phyloP scores from a whole-genome alignment of 1,139 yeast genomes.

The Protomyces macrosporus region DNA sequence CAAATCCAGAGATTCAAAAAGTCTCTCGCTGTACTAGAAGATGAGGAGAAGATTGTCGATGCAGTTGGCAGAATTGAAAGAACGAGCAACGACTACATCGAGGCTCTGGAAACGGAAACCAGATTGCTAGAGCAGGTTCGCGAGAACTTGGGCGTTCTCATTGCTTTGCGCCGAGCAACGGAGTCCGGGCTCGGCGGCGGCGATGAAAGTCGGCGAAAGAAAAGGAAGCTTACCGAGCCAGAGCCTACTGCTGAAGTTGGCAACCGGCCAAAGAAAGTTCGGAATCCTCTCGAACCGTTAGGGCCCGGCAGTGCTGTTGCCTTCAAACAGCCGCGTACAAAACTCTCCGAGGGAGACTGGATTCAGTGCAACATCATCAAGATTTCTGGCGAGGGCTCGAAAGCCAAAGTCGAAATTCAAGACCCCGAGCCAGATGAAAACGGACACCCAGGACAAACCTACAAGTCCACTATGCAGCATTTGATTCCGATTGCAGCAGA shows the following conservation, averaged over 20 bases:
- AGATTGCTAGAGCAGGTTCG: conserved; percentile 31
- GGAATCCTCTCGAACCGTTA: conserved; percentile 10
- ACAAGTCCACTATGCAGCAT: conserved; percentile 76
- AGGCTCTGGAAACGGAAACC: background rate
- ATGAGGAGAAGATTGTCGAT: conserved; percentile 9
- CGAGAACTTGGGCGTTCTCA: conserved; percentile 31
- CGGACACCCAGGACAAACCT: conserved; percentile 44
- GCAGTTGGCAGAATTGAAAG: conserved; percentile 7
- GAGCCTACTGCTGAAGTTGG: background rate
- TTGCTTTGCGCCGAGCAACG: conserved; percentile 32
- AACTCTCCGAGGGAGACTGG: conserved; percentile 81
- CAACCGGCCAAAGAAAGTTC: background rate
- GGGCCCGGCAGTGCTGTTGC: conserved; percentile 79
- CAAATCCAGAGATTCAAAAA: conserved; percentile 2
- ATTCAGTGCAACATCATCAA: conserved; percentile 87
- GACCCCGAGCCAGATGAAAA: conserved; percentile 98
- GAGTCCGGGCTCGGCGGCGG: conserved; percentile 26
- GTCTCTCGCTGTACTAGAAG: background rate
- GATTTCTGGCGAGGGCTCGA: conserved; percentile 68
- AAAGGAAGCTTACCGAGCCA: conserved; percentile 29
- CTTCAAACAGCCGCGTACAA: conserved; percentile 48
- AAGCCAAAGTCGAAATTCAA: conserved; percentile 64
- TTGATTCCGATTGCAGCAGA: conserved; percentile 64
- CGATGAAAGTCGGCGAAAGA: conserved; percentile 31
- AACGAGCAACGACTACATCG: conserved; percentile 7